Percentiles rank a stretch among this genome's conserved stretches.
These are phyloP conservation scores for Boeremia lycopersici DNA, from an alignment of 2,329 filamentous ascomycete species.

Conservation along the genomic window DNA sequence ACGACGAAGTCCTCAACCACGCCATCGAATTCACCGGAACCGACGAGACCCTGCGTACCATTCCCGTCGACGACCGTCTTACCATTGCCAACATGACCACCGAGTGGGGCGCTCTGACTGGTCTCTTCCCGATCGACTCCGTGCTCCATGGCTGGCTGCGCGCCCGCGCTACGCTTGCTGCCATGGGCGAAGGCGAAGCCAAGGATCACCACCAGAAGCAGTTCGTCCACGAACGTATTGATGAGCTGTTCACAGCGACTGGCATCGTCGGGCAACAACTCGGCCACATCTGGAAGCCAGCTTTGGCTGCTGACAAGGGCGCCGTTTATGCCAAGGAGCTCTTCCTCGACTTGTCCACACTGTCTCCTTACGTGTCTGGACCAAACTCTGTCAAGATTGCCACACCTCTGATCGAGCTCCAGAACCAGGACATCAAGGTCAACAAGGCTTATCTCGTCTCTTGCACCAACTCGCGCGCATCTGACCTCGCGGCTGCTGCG, in stretches of 20 bases:
- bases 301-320: constrained; percentile 72
- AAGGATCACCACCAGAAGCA: constrained; percentile 59
- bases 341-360: constrained; percentile 79
- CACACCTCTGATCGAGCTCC: constrained; percentile 76
- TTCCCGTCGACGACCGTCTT: constrained; percentile 74
- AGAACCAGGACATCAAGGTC: constrained; percentile 74
- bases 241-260: constrained; percentile 66
- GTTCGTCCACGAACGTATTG: constrained; percentile 75
- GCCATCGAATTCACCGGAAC: constrained; percentile 85
- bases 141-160: constrained; percentile 76
- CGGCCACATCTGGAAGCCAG: constrained; percentile 57
- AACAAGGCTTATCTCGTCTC: constrained; percentile 87
- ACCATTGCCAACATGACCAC: constrained; percentile 83
- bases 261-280: constrained; percentile 44
- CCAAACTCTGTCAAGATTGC: constrained; percentile 91
- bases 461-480: constrained; percentile 85
- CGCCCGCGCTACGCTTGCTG: constrained; percentile 74
- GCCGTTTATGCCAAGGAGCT: constrained; percentile 84
- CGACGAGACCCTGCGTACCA: constrained; percentile 73
- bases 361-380: constrained; percentile 83
- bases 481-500: constrained; percentile 81
- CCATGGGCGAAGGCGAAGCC: constrained; percentile 61
- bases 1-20: constrained; percentile 89
- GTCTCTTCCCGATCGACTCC: constrained; percentile 80
- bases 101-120: constrained; percentile 77